Evolutionary conservation across 495 filamentous ascomycete genomes (phyloP).

Genomic region (Aspergillus nanangensis): DNA sequence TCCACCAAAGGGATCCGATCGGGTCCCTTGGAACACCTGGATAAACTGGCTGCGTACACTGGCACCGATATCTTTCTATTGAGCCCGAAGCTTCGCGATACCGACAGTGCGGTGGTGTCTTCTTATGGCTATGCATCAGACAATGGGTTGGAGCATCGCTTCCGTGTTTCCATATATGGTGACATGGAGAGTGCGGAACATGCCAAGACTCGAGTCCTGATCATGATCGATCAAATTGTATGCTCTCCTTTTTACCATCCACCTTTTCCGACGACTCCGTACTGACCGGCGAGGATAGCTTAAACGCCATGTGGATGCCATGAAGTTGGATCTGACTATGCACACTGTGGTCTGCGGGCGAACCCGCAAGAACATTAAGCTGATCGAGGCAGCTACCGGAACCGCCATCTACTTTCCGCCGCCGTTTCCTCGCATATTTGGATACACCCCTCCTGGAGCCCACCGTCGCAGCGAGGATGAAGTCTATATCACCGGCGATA

Average conservation of each 20-base stretch:
- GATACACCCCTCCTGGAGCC: slow-evolving; percentile 78
- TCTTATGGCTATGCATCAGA: slow-evolving; percentile 66
- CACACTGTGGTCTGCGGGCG: slow-evolving; percentile 89
- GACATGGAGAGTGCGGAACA: slow-evolving; percentile 94
- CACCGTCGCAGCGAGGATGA: slow-evolving; percentile 78
- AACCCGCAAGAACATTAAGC: slow-evolving; percentile 91
- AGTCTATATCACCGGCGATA: slow-evolving; percentile 90
- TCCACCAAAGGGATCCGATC: slow-evolving; percentile 59
- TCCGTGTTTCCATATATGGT: slow-evolving; percentile 89
- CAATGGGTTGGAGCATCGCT: slow-evolving; percentile 68
- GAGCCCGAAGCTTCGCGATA: slow-evolving; percentile 64
- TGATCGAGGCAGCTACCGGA: slow-evolving; percentile 88
- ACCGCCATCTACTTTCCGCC: slow-evolving; percentile 98
- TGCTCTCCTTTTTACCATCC: slow-evolving; percentile 24
- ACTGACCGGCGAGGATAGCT: slow-evolving; percentile 61
- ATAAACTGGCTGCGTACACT: slow-evolving; percentile 76
- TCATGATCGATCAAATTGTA: slow-evolving; percentile 97
- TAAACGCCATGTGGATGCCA: slow-evolving; percentile 75
- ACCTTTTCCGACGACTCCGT: slow-evolving; percentile 16
- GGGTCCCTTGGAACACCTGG: slow-evolving; percentile 76
- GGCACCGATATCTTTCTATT: slow-evolving; percentile 95
- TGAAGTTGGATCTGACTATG: slow-evolving; percentile 78
- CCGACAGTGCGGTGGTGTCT: slow-evolving; percentile 46
- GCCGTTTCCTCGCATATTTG: slow-evolving; percentile 82
- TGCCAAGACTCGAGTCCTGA: slow-evolving; percentile 90